Percentiles rank a stretch among this genome's conserved stretches.
Conservation (phyloP, 2,329 filamentous ascomycete species). For the Diaporthe batatas region DNA sequence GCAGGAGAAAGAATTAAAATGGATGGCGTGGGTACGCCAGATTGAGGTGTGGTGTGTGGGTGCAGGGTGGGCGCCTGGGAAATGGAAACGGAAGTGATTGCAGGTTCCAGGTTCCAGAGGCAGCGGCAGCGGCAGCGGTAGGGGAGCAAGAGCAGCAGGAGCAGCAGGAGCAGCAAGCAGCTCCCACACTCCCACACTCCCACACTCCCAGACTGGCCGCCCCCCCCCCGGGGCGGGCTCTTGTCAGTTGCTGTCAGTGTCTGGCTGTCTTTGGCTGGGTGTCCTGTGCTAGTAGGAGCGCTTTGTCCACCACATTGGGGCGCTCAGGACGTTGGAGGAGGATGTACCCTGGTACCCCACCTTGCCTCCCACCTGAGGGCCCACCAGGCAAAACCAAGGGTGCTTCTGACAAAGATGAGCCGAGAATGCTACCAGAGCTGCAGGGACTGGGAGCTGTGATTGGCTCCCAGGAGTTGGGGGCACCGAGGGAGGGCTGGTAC, state of each 20-base stretch:
- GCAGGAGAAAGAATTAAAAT: conserved; percentile 39
- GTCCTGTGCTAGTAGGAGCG: conserved; percentile 9
- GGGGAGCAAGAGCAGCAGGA: background rate
- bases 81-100: conserved; percentile 39
- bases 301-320: conserved; percentile 36
- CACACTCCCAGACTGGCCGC: too few species aligned
- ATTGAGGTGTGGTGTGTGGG: conserved; percentile 37
- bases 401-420: conserved; percentile 30
- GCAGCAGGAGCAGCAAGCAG: conserved; percentile 1
- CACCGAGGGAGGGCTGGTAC: conserved; percentile 2
- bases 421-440: conserved; percentile 35
- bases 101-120: conserved; percentile 36
- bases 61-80: conserved; percentile 35
- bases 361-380: background rate
- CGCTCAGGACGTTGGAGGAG: conserved; percentile 30
- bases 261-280: conserved; percentile 17
- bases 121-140: conserved; percentile 3
- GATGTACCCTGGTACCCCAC: conserved; percentile 28
- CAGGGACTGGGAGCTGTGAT: conserved; percentile 20
- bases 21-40: conserved; percentile 39
- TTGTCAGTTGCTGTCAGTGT: background rate
- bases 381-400: background rate
- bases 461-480: conserved; percentile 23
- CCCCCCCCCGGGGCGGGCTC: background rate
- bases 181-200: conserved; percentile 6